A percentile compares a stretch with the other conserved stretches of the same genome.
Evolutionary conservation across 805 yeast species (phyloP).

Genomic region (Suhomyces xylopsoci): DNA sequence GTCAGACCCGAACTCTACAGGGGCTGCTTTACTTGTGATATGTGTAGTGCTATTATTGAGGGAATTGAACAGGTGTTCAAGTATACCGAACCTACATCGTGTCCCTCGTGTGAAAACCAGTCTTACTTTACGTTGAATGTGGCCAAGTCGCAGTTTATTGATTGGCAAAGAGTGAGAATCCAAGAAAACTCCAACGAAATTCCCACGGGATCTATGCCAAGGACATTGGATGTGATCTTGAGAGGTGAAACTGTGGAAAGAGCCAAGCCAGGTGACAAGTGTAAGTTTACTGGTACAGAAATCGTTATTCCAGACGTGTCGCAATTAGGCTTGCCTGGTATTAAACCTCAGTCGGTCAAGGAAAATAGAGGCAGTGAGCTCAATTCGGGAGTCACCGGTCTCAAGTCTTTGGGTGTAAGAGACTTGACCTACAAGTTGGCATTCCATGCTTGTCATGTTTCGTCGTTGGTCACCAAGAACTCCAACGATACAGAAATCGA

Average conservation of each 20-base stretch:
- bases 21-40: constrained; percentile 86
- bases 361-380: constrained; percentile 65
- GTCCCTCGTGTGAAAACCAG: constrained; percentile 87
- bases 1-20: constrained; percentile 90
- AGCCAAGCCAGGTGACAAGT: constrained; percentile 96
- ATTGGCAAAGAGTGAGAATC: constrained; percentile 94
- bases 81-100: constrained; percentile 91
- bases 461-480: constrained; percentile 49
- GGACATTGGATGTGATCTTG: constrained; percentile 87
- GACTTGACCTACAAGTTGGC: constrained; percentile 91
- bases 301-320: constrained; percentile 93
- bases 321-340: constrained; percentile 92
- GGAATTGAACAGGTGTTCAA: constrained; percentile 91
- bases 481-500: constrained; percentile 22
- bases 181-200: constrained; percentile 96
- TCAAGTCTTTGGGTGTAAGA: constrained; percentile 87
- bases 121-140: constrained; percentile 81
- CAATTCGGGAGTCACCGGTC: constrained; percentile 83
- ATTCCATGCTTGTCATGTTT: constrained; percentile 86
- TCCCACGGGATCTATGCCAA: constrained; percentile 98
- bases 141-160: constrained; percentile 80
- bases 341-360: constrained; percentile 78
- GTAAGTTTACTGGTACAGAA: constrained; percentile 90
- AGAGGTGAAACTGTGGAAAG: constrained; percentile 94
- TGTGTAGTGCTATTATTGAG: constrained; percentile 79